phyloP scores from a whole-genome alignment of 2,329 filamentous ascomycete genomes.

The Exophiala calicioides region DNA sequence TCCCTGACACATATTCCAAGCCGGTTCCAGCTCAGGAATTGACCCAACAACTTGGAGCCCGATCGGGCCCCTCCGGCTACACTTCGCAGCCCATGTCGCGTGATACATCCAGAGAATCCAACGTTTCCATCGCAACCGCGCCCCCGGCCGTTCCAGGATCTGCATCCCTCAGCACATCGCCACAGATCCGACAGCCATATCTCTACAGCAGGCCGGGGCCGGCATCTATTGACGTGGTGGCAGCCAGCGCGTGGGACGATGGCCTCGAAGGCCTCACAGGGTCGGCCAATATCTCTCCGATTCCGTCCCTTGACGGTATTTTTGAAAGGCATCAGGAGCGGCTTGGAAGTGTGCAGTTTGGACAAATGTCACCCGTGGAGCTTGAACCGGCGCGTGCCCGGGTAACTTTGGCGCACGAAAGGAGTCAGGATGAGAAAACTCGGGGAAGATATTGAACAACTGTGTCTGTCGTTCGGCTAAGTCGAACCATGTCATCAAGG shows the following conservation, averaged over 20 bases:
- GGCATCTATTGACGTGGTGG: conserved; percentile 15
- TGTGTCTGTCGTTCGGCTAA: too few species aligned
- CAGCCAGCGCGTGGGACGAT: conserved; percentile 15
- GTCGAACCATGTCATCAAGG: too few species aligned
- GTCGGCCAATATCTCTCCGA: background rate
- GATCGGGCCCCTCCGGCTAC: conserved; percentile 30
- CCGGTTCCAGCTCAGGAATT: conserved; percentile 5
- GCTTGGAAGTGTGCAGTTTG: conserved; percentile 15
- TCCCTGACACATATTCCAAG: conserved; percentile 1
- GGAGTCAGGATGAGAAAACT: too few species aligned
- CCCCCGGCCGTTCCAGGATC: conserved; percentile 21
- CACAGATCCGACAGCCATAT: conserved; percentile 20
- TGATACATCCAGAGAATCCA: conserved; percentile 33
- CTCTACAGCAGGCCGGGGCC: conserved; percentile 20
- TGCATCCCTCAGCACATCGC: conserved; percentile 16
- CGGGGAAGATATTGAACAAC: too few species aligned
- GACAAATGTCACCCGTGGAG: conserved; percentile 23
- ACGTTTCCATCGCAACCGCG: conserved; percentile 31
- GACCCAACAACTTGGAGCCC: conserved; percentile 9
- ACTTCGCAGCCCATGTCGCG: conserved; percentile 36
- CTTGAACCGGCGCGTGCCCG: conserved; percentile 19
- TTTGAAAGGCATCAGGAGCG: conserved; percentile 13
- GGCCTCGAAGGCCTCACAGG: background rate
- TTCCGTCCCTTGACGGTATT: conserved; percentile 2
- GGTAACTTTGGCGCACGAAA: conserved; percentile 8